These are phyloP conservation scores for Lepiota venenata DNA, from an alignment of 768 basidiomycete species.

Conservation along the genomic window DNA sequence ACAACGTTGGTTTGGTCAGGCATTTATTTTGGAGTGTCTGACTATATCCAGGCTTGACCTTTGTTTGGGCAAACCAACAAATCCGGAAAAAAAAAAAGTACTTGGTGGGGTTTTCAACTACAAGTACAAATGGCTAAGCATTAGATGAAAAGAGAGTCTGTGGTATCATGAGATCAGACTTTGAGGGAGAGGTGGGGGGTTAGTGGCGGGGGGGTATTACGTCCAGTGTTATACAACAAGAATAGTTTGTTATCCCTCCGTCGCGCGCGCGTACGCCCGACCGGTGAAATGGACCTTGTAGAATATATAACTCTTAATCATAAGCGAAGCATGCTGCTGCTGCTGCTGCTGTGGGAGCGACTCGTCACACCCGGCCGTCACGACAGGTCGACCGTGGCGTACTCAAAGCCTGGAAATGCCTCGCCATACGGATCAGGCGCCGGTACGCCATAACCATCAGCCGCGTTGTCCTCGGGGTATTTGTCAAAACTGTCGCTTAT, in stretches of 20 bases:
- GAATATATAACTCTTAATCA: conserved; percentile 3
- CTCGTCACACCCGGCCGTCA: conserved; percentile 7
- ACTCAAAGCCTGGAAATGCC: conserved; percentile 79
- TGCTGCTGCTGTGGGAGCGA: no score
- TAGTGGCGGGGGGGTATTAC: conserved; percentile 2
- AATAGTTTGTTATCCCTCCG: not conserved
- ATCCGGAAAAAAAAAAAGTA: not conserved
- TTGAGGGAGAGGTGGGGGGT: no score
- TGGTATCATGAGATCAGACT: conserved; percentile 3
- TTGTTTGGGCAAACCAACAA: conserved; percentile 29
- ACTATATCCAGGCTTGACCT: conserved; percentile 29
- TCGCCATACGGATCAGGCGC: conserved; percentile 60
- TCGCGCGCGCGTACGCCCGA: not conserved
- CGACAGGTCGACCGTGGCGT: conserved; percentile 33
- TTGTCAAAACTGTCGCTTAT: conserved; percentile 57
- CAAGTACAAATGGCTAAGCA: conserved; percentile 9
- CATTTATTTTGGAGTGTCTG: conserved; percentile 44
- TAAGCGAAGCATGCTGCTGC: not conserved
- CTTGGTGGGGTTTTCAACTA: not conserved
- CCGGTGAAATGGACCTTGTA: not conserved
- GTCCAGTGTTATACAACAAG: not conserved
- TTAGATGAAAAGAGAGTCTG: not conserved
- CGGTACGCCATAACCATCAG: conserved; percentile 54
- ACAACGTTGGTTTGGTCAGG: conserved; percentile 32
- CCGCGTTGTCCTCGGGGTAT: conserved; percentile 73